Conservation (phyloP, 106 monocot genomes). For the Gastrodia elata region DNA sequence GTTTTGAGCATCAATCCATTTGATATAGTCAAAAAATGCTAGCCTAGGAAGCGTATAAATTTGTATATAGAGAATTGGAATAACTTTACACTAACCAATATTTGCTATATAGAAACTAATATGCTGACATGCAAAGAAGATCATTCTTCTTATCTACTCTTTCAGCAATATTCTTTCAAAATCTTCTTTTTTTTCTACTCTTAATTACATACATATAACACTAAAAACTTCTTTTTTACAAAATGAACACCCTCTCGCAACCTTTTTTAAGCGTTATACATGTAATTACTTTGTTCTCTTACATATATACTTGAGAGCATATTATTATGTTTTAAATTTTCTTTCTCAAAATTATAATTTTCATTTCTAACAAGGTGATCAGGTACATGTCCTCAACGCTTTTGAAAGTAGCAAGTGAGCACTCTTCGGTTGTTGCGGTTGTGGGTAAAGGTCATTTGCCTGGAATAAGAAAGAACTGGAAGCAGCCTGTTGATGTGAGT, state of each 20-base stretch:
- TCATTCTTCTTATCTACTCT: background rate
- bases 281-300: background rate
- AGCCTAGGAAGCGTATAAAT: too few relatives aligned
- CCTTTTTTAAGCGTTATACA: background rate
- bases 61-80: too few relatives aligned
- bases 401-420: constrained; percentile 55
- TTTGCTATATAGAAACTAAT: background rate
- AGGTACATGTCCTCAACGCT: constrained; percentile 92
- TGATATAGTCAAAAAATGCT: too few relatives aligned
- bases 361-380: background rate
- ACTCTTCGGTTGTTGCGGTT: constrained; percentile 93
- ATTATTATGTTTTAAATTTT: background rate
- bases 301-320: background rate
- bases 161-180: background rate
- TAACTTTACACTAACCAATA: too few relatives aligned
- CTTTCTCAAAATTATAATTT: background rate
- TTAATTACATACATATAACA: too few relatives aligned
- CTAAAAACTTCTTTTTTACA: too few relatives aligned
- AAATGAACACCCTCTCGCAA: too few relatives aligned
- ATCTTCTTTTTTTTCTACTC: background rate
- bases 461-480: constrained; percentile 91
- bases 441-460: constrained; percentile 89
- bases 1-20: too few relatives aligned
- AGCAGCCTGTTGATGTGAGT: constrained; percentile 68
- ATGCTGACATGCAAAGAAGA: background rate